Evolutionary conservation across 2,329 filamentous ascomycete genomes (phyloP).

Genomic region (Microsporum audouinii): DNA sequence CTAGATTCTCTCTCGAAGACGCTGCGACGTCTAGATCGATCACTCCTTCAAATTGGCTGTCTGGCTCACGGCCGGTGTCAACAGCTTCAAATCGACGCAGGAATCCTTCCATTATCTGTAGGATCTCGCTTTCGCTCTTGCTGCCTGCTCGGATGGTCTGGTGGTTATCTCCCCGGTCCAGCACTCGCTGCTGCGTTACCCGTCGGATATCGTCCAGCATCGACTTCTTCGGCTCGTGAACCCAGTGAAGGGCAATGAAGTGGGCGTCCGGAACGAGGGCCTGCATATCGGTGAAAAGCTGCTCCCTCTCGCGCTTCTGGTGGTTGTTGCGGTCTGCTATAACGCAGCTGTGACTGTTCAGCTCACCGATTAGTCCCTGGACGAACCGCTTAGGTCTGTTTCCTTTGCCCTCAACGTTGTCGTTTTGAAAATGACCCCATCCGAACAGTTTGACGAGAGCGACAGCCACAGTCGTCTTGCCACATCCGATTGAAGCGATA

Average conservation of each 20-base stretch:
- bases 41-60: slow-evolving; percentile 68
- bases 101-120: slow-evolving; percentile 92
- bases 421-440: slow-evolving; percentile 93
- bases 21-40: slow-evolving; percentile 71
- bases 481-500: slow-evolving; percentile 87
- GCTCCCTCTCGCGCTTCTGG: slow-evolving; percentile 71
- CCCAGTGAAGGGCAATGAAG: slow-evolving; percentile 79
- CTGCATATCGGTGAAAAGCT: slow-evolving; percentile 69
- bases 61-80: slow-evolving; percentile 55
- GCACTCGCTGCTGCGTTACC: slow-evolving; percentile 65
- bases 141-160: slow-evolving; percentile 88
- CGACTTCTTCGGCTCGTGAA: slow-evolving; percentile 53
- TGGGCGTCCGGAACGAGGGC: slow-evolving; percentile 51
- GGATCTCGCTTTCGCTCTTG: slow-evolving; percentile 59
- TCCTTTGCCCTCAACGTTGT: slow-evolving; percentile 73
- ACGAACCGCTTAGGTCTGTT: slow-evolving; percentile 69
- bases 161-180: slow-evolving; percentile 85
- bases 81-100: slow-evolving; percentile 72
- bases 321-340: slow-evolving; percentile 94
- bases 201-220: slow-evolving; percentile 60
- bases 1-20: slow-evolving; percentile 75
- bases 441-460: slow-evolving; percentile 71
- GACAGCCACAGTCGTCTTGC: slow-evolving; percentile 85
- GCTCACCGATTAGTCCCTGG: slow-evolving; percentile 52
- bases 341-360: slow-evolving; percentile 58